phyloP scores from a whole-genome alignment of 2,329 filamentous ascomycete genomes.

The Claviceps fusiformis region DNA sequence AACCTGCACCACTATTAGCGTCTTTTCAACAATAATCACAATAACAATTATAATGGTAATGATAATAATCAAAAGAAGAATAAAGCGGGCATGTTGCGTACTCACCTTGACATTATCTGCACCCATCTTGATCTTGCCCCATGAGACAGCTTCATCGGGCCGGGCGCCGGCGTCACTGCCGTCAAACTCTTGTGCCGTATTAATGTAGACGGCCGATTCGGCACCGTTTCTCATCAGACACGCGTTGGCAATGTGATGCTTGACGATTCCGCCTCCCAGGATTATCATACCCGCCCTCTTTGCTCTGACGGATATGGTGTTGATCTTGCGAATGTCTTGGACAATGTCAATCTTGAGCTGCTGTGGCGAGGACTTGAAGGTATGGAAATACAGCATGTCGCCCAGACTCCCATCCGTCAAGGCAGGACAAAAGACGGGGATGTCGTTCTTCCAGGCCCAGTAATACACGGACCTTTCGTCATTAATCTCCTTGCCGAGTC shows the following conservation, averaged over 20 bases:
- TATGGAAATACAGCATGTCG: conserved; percentile 98
- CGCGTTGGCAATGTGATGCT: conserved; percentile 97
- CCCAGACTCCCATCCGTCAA: conserved; percentile 89
- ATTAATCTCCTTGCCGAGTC: conserved; percentile 87
- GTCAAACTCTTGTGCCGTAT: conserved; percentile 94
- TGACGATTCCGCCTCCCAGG: conserved; percentile 85
- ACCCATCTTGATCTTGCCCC: conserved; percentile 92
- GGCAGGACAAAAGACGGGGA: conserved; percentile 93
- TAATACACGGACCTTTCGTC: conserved; percentile 86
- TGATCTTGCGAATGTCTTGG: conserved; percentile 84
- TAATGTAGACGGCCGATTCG: conserved; percentile 94
- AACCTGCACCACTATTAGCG: conserved; percentile 23
- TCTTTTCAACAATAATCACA: background rate
- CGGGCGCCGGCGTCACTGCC: conserved; percentile 90
- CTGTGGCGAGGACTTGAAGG: conserved; percentile 72
- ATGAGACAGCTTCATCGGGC: conserved; percentile 93
- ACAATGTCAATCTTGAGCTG: conserved; percentile 84
- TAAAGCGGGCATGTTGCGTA: background rate
- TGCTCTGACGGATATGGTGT: conserved; percentile 78
- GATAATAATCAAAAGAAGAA: too few relatives aligned
- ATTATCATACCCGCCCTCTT: conserved; percentile 91
- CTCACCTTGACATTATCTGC: conserved; percentile 79
- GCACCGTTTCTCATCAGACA: conserved; percentile 96
- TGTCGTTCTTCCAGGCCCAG: conserved; percentile 95
- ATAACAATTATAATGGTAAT: background rate